Evolutionary conservation across 83 land plant genomes (phyloP).

Genomic region (Picea abies): DNA sequence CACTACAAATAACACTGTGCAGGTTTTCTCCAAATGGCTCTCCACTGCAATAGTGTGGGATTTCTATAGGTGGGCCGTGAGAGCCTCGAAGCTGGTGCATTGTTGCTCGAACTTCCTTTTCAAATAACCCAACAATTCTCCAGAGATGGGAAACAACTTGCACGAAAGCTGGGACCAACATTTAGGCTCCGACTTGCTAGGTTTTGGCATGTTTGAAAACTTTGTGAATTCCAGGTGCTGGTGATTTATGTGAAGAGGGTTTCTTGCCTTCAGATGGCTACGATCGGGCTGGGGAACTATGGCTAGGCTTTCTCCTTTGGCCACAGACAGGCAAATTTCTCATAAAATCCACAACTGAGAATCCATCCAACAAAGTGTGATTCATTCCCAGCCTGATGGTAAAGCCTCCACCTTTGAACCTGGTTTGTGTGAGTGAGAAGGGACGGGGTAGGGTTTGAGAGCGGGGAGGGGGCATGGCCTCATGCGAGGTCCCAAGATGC

Average conservation of each 20-base stretch:
- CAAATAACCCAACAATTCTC: conserved; percentile 17
- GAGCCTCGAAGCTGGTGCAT: conserved; percentile 30
- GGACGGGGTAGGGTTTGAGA: too few species aligned
- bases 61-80: conserved; percentile 39
- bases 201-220: too few species aligned
- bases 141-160: conserved; percentile 23
- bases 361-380: conserved; percentile 41
- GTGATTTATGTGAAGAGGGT: too few species aligned
- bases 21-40: conserved; percentile 1
- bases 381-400: conserved; percentile 30
- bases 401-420: conserved; percentile 49
- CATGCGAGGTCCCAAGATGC: too few species aligned
- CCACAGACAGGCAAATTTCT: conserved; percentile 32
- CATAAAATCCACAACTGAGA: conserved; percentile 19
- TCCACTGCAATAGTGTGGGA: conserved; percentile 12
- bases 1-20: conserved; percentile 31
- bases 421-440: conserved; percentile 12
- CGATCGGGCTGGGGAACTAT: too few species aligned
- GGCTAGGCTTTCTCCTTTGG: background rate
- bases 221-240: too few species aligned
- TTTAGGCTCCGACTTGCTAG: too few species aligned
- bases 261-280: too few species aligned
- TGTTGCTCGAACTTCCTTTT: conserved; percentile 22
- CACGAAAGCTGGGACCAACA: too few species aligned
- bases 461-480: too few species aligned